Evolutionary conservation across 2,329 filamentous ascomycete species (phyloP).

Genomic region (Aplosporella prunicola): DNA sequence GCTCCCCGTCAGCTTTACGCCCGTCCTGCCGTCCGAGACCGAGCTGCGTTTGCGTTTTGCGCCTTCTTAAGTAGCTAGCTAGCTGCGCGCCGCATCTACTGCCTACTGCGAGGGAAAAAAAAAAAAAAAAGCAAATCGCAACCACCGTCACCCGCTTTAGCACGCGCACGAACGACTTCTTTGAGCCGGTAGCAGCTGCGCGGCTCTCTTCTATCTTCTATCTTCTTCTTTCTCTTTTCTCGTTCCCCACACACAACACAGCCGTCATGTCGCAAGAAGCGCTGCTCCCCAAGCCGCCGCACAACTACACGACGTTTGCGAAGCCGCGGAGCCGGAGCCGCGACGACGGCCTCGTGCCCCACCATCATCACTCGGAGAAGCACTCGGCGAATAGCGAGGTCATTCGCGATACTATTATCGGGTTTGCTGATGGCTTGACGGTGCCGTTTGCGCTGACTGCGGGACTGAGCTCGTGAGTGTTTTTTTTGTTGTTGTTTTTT

Average conservation of each 20-base stretch:
- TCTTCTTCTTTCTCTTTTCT: neutral
- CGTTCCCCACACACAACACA: neutral
- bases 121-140: too few species aligned
- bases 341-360: too few species aligned
- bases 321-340: too few species aligned
- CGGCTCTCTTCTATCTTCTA: neutral
- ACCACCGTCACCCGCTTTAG: too few species aligned
- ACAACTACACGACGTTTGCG: constrained; percentile 4
- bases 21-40: too few species aligned
- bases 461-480: constrained; percentile 47
- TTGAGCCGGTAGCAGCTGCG: too few species aligned
- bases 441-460: constrained; percentile 73
- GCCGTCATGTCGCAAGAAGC: constrained; percentile 4
- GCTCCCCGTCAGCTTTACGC: too few species aligned
- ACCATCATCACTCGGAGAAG: constrained; percentile 13
- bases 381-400: constrained; percentile 31
- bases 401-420: constrained; percentile 60
- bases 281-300: constrained; percentile 4
- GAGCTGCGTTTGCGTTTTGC: too few species aligned
- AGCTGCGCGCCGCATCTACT: too few species aligned
- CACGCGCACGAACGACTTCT: too few species aligned
- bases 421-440: constrained; percentile 68
- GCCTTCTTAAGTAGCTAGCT: too few species aligned
- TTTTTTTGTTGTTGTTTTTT: neutral
- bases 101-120: too few species aligned